These are phyloP conservation scores for Orbilia javanica DNA, from an alignment of 2,329 filamentous ascomycete genomes.

Conservation along the genomic window DNA sequence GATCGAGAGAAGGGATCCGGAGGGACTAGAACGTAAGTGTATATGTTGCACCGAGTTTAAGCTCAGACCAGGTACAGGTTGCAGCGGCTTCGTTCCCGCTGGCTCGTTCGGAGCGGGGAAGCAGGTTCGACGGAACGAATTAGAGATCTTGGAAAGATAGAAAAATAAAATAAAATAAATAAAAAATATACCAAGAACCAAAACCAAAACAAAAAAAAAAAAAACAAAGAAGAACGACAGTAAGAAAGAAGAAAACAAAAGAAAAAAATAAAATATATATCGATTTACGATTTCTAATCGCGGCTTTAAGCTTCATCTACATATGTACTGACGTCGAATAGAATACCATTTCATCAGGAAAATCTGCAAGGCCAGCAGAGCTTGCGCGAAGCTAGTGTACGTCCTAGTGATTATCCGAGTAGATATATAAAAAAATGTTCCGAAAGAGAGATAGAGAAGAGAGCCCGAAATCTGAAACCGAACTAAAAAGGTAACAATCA, in stretches of 20 bases:
- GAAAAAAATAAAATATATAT: constrained; percentile 1
- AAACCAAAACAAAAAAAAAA: too few relatives aligned
- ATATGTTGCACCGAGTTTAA: constrained; percentile 27
- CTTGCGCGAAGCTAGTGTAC: constrained; percentile 30
- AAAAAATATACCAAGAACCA: background rate
- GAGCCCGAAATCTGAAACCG: constrained; percentile 1
- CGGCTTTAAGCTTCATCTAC: constrained; percentile 28
- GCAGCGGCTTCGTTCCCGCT: constrained; percentile 48
- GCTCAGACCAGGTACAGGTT: constrained; percentile 35
- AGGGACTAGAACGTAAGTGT: constrained; percentile 2
- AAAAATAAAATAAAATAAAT: background rate
- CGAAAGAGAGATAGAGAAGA: background rate
- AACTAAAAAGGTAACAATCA: background rate
- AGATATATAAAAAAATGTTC: constrained; percentile 11
- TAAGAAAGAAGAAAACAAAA: background rate
- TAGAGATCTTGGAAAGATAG: background rate
- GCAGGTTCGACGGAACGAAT: constrained; percentile 16
- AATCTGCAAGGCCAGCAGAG: constrained; percentile 25
- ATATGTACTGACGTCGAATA: background rate
- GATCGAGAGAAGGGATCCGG: constrained; percentile 29
- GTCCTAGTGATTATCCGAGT: constrained; percentile 20
- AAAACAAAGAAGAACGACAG: background rate
- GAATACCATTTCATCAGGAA: background rate
- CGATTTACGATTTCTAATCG: constrained; percentile 13
- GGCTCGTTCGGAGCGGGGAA: constrained; percentile 16